phyloP scores from a whole-genome alignment of 805 yeast genomes.

The Metschnikowia vanudenii region DNA sequence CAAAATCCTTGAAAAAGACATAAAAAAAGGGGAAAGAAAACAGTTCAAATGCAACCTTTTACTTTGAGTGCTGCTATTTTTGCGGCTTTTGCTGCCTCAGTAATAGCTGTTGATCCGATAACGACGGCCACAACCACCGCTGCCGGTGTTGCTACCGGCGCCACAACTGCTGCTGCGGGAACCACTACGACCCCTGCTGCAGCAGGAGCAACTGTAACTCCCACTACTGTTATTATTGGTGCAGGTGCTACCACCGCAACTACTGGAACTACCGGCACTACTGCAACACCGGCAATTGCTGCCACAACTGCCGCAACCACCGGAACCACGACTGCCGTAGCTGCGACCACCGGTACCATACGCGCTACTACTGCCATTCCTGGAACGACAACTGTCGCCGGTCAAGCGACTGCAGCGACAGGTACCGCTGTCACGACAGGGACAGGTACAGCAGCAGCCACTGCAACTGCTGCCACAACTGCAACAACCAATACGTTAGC shows the following conservation, averaged over 20 bases:
- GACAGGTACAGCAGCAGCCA: conserved; percentile 15
- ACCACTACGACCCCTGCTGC: conserved; percentile 1
- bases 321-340: conserved; percentile 6
- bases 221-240: conserved; percentile 7
- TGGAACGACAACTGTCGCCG: conserved; percentile 21
- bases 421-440: conserved; percentile 21
- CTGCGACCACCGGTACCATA: conserved; percentile 20
- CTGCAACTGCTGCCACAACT: conserved; percentile 15
- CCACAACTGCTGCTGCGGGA: conserved; percentile 18
- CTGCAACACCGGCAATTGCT: conserved; percentile 11
- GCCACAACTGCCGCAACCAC: conserved; percentile 10
- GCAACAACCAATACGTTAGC: conserved; percentile 9
- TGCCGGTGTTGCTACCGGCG: conserved; percentile 17
- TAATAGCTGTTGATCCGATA: conserved; percentile 16
- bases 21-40: neutral
- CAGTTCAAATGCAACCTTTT: conserved; percentile 4
- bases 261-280: neutral
- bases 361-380: no score
- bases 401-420: conserved; percentile 18
- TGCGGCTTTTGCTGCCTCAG: conserved; percentile 15
- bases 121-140: conserved; percentile 15
- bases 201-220: no score
- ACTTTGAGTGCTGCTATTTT: conserved; percentile 1
- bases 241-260: conserved; percentile 13
- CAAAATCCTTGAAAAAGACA: neutral